These are phyloP conservation scores for Phytophthora podocarpi DNA, from an alignment of 352 stramenopile species.

Conservation along the genomic window DNA sequence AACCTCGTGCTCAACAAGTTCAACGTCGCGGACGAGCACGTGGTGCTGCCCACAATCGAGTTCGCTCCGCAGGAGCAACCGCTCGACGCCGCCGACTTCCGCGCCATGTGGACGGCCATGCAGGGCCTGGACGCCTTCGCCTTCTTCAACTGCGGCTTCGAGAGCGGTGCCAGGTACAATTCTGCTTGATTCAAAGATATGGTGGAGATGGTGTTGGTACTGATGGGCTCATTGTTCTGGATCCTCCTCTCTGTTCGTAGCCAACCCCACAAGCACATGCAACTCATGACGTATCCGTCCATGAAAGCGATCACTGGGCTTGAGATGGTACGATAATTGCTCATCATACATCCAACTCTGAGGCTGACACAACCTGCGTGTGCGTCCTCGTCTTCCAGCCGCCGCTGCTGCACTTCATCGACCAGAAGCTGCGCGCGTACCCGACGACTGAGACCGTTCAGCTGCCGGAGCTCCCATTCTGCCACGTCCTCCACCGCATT, in stretches of 20 bases:
- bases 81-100: conserved; percentile 55
- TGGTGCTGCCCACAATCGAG: conserved; percentile 77
- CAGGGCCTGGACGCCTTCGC: conserved; percentile 68
- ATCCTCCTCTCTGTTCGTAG: conserved; percentile 39
- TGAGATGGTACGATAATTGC: conserved; percentile 47
- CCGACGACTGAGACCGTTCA: conserved; percentile 50
- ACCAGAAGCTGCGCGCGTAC: conserved; percentile 48
- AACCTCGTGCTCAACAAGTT: conserved; percentile 89
- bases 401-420: conserved; percentile 75
- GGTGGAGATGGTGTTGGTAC: neutral
- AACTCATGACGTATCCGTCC: conserved; percentile 83
- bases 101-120: conserved; percentile 81
- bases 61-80: conserved; percentile 71
- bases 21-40: conserved; percentile 76
- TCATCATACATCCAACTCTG: neutral
- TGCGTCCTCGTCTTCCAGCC: conserved; percentile 46
- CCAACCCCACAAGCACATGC: conserved; percentile 90
- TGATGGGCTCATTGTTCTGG: conserved; percentile 13
- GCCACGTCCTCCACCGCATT: conserved; percentile 75
- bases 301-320: conserved; percentile 63
- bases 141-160: conserved; percentile 88
- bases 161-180: conserved; percentile 72
- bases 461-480: conserved; percentile 68
- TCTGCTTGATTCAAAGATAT: neutral
- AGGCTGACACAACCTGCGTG: neutral